phyloP scores from a whole-genome alignment of 371 early-diverging fungal species.

The Lichtheimia corymbifera region DNA sequence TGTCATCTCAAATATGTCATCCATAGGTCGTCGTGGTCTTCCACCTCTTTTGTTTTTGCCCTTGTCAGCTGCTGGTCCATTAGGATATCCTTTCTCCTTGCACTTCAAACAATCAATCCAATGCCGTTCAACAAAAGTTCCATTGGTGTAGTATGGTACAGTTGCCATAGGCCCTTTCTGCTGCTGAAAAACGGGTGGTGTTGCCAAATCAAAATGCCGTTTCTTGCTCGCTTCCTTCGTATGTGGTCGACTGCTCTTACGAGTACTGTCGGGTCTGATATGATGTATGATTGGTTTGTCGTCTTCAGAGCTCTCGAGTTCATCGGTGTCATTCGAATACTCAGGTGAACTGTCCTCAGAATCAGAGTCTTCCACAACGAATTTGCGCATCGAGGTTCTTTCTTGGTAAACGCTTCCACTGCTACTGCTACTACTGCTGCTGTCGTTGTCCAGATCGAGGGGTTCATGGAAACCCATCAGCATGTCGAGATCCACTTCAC shows the following conservation, averaged over 20 bases:
- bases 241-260: background rate
- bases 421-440: background rate
- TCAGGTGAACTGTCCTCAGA: background rate
- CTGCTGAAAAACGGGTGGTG: too few relatives aligned
- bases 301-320: background rate
- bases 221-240: too few relatives aligned
- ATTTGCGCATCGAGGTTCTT: background rate
- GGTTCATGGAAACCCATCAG: background rate
- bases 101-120: conserved; percentile 15
- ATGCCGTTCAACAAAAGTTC: background rate
- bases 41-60: background rate
- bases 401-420: background rate
- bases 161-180: background rate
- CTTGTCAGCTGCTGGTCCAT: conserved; percentile 7
- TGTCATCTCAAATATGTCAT: conserved; percentile 3
- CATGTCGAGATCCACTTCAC: background rate
- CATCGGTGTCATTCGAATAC: background rate
- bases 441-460: background rate
- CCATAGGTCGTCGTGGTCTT: background rate
- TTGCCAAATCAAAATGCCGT: too few relatives aligned
- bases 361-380: too few relatives aligned
- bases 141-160: background rate
- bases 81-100: background rate
- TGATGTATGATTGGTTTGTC: background rate
- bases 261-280: too few relatives aligned